A percentile compares a stretch with the other conserved stretches of the same genome.
phyloP scores from a whole-genome alignment of 2,329 filamentous ascomycete species.

The Monilinia fructigena region DNA sequence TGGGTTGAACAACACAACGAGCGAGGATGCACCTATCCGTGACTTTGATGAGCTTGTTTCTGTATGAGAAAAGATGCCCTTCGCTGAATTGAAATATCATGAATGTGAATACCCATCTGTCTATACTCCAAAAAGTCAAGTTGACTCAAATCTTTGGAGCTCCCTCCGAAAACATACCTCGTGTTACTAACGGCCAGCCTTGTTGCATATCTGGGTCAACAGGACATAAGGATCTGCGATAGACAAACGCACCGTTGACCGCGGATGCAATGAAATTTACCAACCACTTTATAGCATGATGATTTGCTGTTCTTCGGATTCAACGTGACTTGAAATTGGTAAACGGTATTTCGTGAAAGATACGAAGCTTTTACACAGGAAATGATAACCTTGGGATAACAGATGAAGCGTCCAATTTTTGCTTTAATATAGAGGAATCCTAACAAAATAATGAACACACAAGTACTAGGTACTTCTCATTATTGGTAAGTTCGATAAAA shows the following conservation, averaged over 20 bases:
- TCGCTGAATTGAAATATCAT: background rate
- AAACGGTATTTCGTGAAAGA: background rate
- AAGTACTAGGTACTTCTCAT: background rate
- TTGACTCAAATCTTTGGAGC: background rate
- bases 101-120: background rate
- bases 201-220: constrained; percentile 1
- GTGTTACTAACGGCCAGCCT: constrained; percentile 8
- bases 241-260: background rate
- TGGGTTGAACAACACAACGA: constrained; percentile 7
- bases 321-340: background rate
- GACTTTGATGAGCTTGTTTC: constrained; percentile 15
- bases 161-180: background rate
- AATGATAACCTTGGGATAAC: background rate
- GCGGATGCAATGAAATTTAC: constrained; percentile 9
- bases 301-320: background rate
- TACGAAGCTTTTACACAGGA: background rate
- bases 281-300: background rate
- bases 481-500: background rate
- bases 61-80: background rate
- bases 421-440: no score
- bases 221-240: background rate
- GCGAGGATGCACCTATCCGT: constrained; percentile 11
- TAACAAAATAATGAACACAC: background rate
- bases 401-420: background rate
- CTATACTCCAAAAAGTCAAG: background rate